Percentiles rank a stretch among this genome's conserved stretches.
Conservation (phyloP, 768 basidiomycete genomes). For the Phlebiopsis gigantea region DNA sequence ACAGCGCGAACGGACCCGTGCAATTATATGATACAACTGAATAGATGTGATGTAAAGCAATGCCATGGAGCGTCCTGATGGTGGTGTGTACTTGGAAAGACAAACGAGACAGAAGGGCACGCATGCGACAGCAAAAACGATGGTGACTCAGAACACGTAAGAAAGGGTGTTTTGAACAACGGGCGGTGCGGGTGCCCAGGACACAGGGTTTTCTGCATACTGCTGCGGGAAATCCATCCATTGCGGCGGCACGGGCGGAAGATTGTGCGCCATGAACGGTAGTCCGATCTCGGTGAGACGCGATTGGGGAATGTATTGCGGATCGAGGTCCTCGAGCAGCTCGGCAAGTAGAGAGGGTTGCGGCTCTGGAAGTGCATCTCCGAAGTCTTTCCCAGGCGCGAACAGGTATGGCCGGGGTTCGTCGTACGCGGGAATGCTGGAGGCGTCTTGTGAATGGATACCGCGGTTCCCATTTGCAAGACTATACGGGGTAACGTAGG, state of each 20-base stretch:
- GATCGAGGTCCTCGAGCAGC: slow-evolving; percentile 4
- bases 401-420: not conserved
- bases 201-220: not conserved
- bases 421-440: not conserved
- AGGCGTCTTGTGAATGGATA: not conserved
- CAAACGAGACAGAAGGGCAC: not conserved
- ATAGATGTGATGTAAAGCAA: not conserved
- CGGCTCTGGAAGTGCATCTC: not conserved
- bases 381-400: slow-evolving; percentile 8
- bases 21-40: not conserved
- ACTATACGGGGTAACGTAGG: not conserved
- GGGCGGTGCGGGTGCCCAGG: not conserved
- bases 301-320: not conserved
- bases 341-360: slow-evolving; percentile 1
- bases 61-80: not conserved
- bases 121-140: not conserved
- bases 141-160: not conserved
- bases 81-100: not conserved
- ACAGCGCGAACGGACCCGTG: not conserved
- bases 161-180: not conserved
- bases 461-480: not conserved
- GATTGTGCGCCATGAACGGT: not conserved
- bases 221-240: not conserved
- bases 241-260: not conserved
- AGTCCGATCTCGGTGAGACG: not conserved